These are phyloP conservation scores for Phytophthora sp. DNA, from an alignment of 352 stramenopile genomes.

Conservation along the genomic window DNA sequence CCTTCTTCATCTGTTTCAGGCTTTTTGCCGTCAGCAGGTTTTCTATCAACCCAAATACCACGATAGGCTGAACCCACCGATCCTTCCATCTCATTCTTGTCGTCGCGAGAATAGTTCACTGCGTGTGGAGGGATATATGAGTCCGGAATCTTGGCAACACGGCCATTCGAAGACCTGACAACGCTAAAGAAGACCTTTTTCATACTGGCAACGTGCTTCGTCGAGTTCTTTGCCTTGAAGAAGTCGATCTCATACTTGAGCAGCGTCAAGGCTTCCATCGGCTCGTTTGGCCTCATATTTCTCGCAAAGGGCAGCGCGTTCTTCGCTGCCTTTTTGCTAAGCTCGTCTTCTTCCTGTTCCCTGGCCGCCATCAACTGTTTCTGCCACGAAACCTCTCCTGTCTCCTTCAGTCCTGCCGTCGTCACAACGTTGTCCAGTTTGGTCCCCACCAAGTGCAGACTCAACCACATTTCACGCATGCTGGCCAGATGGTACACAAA, in stretches of 20 bases:
- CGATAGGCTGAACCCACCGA: conserved; percentile 12
- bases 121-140: conserved; percentile 36
- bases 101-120: conserved; percentile 21
- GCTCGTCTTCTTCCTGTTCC: conserved; percentile 14
- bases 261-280: conserved; percentile 42
- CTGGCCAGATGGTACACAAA: conserved; percentile 33
- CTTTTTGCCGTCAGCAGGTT: conserved; percentile 8
- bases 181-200: conserved; percentile 42
- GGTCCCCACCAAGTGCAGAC: not conserved
- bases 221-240: conserved; percentile 27
- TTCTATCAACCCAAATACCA: conserved; percentile 25
- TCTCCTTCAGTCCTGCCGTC: not conserved
- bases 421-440: conserved; percentile 15
- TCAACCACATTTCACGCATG: conserved; percentile 26
- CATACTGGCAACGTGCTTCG: conserved; percentile 35
- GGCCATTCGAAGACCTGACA: conserved; percentile 35
- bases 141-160: conserved; percentile 34
- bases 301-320: conserved; percentile 34
- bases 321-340: conserved; percentile 23
- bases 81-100: conserved; percentile 7
- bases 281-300: conserved; percentile 33
- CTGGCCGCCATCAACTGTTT: conserved; percentile 11
- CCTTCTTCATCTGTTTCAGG: conserved; percentile 2
- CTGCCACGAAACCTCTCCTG: not conserved
- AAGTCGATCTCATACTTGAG: conserved; percentile 45